Evolutionary conservation across 371 early-diverging fungal genomes (phyloP).

Genomic region (Mucor mucedo): DNA sequence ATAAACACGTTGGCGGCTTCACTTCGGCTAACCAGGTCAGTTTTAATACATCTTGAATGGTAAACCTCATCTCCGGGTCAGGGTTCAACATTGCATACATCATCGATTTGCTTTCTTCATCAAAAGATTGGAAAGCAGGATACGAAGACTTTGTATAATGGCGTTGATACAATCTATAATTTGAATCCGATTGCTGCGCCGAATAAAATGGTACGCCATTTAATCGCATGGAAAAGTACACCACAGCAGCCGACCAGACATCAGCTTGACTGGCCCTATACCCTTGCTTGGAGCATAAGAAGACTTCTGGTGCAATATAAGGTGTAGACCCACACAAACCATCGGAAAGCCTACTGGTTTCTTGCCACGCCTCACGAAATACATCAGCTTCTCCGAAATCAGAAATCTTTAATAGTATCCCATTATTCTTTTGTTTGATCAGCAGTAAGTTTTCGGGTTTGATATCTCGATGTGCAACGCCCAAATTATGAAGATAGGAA

Average conservation of each 20-base stretch:
- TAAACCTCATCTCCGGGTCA: conserved; percentile 46
- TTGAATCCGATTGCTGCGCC: conserved; percentile 59
- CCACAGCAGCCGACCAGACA: conserved; percentile 86
- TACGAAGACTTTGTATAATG: conserved; percentile 38
- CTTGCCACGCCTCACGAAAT: conserved; percentile 80
- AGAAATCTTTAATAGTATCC: conserved; percentile 86
- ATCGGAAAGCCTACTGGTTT: conserved; percentile 60
- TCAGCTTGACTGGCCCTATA: conserved; percentile 82
- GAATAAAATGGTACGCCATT: conserved; percentile 67
- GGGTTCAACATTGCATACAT: conserved; percentile 55
- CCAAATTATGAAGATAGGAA: conserved; percentile 93
- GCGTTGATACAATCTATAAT: conserved; percentile 68
- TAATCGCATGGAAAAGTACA: conserved; percentile 81
- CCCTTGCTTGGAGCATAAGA: conserved; percentile 42
- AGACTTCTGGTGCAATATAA: conserved; percentile 92
- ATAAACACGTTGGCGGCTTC: conserved; percentile 1
- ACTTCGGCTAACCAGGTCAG: conserved; percentile 46
- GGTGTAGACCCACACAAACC: conserved; percentile 89
- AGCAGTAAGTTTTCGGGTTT: conserved; percentile 94
- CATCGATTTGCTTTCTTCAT: conserved; percentile 25
- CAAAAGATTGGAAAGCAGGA: conserved; percentile 53
- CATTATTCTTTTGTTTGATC: conserved; percentile 78
- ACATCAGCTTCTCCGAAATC: conserved; percentile 98
- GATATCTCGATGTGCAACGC: conserved; percentile 88
- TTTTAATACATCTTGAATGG: conserved; percentile 42